Evolutionary conservation across 345 rosid species (phyloP), one percentile per base, ranked within the genome.

Genomic region (Dipteronia sinensis): DNA sequence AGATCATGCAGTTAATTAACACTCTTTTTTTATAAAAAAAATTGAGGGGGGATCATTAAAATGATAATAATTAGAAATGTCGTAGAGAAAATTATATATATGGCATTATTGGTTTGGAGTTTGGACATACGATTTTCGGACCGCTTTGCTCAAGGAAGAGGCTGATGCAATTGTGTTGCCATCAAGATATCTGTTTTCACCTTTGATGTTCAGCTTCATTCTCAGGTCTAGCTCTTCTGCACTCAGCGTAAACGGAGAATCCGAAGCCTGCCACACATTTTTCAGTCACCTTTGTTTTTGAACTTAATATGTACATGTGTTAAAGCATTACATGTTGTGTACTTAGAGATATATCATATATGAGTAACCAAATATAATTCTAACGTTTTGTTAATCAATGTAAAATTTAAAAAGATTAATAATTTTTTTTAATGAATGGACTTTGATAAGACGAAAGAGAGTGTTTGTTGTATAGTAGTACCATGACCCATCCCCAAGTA

Each of bases 401-500:
- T 4, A 4, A 34, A 34, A 34, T 34, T 34, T 34, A 34, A 34
- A 5, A 34, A 34, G 38, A 34, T 34, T 6, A 34, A 34, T 34
- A 4, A 0, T 34, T 34, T 13, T 47, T 12, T 10, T 49, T 49
- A 15, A 49, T 12, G 17, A 49, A 49, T 49, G 55, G 55, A 49
- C 17, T 49, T 49, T 15, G 55, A 15, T 49, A 49, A 49, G 17
- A 49, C 5, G 15, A 42, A 13, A 53, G 58, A 15, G n/a, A 53
- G 58, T 53, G 58, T 53, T 16, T n/a, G 58, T 59, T n/a, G 7
- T 0, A 59, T n/a, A 31, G 19, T 12, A 17, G 49, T 87, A 89
- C 94, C 94, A 90, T 88, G 79, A 90, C 79, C 94, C 94, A 90
- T 79, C 94, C 94, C 92, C 94, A 90, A 12, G 91, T 87, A 77